These are phyloP conservation scores for Bipolaris bicolor DNA, from an alignment of 2,329 filamentous ascomycete genomes.

Conservation along the genomic window DNA sequence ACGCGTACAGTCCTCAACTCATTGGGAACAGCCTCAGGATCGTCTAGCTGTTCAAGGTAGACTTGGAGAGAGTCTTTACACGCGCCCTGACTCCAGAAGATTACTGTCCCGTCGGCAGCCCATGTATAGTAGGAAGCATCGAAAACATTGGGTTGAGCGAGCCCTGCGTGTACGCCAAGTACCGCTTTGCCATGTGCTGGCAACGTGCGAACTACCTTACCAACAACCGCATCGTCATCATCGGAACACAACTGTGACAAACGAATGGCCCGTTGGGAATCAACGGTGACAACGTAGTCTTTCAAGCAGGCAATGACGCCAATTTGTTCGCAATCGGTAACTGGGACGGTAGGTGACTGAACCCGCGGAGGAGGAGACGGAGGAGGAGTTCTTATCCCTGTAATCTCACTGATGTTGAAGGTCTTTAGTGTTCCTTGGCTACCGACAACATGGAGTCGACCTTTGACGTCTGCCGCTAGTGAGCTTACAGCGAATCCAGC, in stretches of 20 bases:
- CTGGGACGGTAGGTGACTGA: conserved; percentile 39
- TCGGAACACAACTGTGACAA: conserved; percentile 57
- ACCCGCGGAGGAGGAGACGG: conserved; percentile 46
- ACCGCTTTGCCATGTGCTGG: conserved; percentile 65
- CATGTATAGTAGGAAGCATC: conserved; percentile 85
- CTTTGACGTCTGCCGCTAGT: conserved; percentile 64
- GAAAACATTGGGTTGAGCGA: conserved; percentile 65
- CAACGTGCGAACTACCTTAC: conserved; percentile 51
- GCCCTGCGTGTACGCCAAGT: conserved; percentile 70
- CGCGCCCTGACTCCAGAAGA: conserved; percentile 82
- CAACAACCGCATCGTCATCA: conserved; percentile 38
- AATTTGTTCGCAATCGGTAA: conserved; percentile 40
- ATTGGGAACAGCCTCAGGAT: conserved; percentile 58
- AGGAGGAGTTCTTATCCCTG: conserved; percentile 38
- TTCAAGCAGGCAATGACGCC: conserved; percentile 48
- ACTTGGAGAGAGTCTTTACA: conserved; percentile 69
- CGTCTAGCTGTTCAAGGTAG: conserved; percentile 67
- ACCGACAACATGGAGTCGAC: conserved; percentile 71
- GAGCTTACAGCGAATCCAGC: conserved; percentile 73
- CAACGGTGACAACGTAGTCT: conserved; percentile 61
- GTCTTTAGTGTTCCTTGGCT: conserved; percentile 64
- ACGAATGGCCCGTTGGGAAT: conserved; percentile 76
- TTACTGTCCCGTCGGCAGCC: conserved; percentile 79
- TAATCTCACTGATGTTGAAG: conserved; percentile 49
- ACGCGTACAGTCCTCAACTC: conserved; percentile 65